phyloP scores from a whole-genome alignment of 2,329 filamentous ascomycete genomes.

The Rhynchosporium graminicola region DNA sequence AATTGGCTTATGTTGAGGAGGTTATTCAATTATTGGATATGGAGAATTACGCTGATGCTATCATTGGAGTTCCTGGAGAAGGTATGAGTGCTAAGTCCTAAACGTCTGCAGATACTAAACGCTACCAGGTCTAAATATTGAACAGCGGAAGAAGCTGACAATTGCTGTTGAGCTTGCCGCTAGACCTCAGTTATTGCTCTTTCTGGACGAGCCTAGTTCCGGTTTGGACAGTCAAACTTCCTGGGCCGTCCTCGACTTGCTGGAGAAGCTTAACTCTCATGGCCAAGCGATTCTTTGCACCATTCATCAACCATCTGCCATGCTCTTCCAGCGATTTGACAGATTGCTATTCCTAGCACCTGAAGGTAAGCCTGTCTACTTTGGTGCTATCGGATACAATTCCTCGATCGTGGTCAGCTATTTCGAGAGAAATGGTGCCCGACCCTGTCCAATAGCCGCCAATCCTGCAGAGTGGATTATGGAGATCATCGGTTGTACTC shows the following conservation, averaged over 20 bases:
- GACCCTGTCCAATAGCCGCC: slow-evolving; percentile 61
- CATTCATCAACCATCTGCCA: slow-evolving; percentile 90
- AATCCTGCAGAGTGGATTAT: slow-evolving; percentile 85
- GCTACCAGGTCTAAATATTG: slow-evolving; percentile 57
- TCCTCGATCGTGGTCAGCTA: slow-evolving; percentile 68
- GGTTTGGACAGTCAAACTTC: slow-evolving; percentile 91
- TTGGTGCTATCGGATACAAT: slow-evolving; percentile 70
- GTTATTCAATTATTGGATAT: slow-evolving; percentile 89
- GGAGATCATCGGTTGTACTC: slow-evolving; percentile 56
- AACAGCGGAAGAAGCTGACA: slow-evolving; percentile 74
- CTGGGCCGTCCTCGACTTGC: slow-evolving; percentile 85
- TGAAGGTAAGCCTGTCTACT: slow-evolving; percentile 24
- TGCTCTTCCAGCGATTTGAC: slow-evolving; percentile 89
- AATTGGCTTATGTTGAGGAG: slow-evolving; percentile 85
- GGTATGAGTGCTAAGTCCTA: slow-evolving; percentile 2
- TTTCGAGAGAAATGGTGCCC: slow-evolving; percentile 71
- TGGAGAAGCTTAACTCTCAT: slow-evolving; percentile 83
- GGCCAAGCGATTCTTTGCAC: slow-evolving; percentile 92
- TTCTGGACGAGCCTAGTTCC: slow-evolving; percentile 93
- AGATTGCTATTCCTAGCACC: slow-evolving; percentile 69
- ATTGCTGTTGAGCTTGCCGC: slow-evolving; percentile 93
- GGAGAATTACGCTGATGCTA: slow-evolving; percentile 83
- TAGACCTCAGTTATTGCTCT: slow-evolving; percentile 82
- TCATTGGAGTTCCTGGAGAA: slow-evolving; percentile 86
- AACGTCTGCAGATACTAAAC: not conserved